These are phyloP conservation scores for Phoenix dactylifera DNA, from an alignment of 176 grass and related monocot species.

Conservation along the genomic window DNA sequence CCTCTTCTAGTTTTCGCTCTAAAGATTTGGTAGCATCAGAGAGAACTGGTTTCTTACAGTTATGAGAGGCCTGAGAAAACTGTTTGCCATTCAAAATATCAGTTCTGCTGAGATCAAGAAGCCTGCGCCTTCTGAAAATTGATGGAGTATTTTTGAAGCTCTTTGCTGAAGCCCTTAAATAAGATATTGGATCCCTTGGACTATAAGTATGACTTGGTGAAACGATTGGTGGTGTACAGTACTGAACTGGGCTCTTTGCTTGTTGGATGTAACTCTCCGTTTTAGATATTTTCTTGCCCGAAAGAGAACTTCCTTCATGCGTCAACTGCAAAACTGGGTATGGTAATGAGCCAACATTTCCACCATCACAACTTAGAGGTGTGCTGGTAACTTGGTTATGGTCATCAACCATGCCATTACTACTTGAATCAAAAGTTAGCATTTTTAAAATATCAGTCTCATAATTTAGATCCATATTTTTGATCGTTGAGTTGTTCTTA, in stretches of 20 bases:
- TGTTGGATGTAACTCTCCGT: background rate
- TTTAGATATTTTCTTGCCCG: background rate
- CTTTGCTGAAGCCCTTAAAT: slow-evolving; percentile 5
- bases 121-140: slow-evolving; percentile 7
- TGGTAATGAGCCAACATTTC: background rate
- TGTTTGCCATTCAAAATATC: background rate
- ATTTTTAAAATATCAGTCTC: no score
- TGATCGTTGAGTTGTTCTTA: no score
- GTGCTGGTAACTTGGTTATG: background rate
- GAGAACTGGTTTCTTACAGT: background rate
- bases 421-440: no score
- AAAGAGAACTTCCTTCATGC: background rate
- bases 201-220: background rate
- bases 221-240: background rate
- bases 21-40: background rate
- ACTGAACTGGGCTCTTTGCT: background rate
- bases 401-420: background rate
- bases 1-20: background rate
- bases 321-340: background rate
- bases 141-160: slow-evolving; percentile 10
- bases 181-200: background rate
- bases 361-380: no score
- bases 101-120: background rate
- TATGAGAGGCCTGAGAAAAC: background rate
- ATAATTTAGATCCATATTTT: no score